Evolutionary conservation across 441 rosid genomes (phyloP), one percentile per base, ranked within the genome.

Genomic region (Pelargonium fulgidum): DNA sequence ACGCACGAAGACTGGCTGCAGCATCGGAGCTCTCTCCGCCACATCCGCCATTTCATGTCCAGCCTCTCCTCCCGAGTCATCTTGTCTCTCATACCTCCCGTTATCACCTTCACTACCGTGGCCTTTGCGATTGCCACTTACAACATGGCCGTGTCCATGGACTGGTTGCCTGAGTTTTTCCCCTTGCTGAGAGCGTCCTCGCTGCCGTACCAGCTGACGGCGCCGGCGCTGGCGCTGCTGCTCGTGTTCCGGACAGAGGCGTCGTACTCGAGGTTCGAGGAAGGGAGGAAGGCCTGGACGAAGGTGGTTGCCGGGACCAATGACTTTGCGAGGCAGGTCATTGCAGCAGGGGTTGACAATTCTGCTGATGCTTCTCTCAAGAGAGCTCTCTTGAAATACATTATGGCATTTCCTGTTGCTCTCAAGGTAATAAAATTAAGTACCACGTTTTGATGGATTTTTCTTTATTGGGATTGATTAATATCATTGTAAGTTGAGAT

Each of bases 231-330:
- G 70, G 98, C 98, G 0, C 82, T 91, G 72, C 84, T 93, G 77
- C 73, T 93, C 62, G 98, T 91, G 70, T 93, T 93, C 64, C 78
- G 97, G 72, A 93, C 96, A 9, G 96, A 93, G 78, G 96, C 98
- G n/a, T 89, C 97, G 33, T 93, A 90, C 80, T 89, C 97, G 2
- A 81, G 98, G 83, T 91, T 75, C 54, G 96, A 84, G 75, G 89
- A 88, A 75, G 98, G 98, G 54, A 85, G 82, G 69, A 87, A 86
- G 70, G 89, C 95, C 22, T 93, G 97, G 98, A 86, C 87, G 64
- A 84, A 84, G 82, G 79, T 93, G 12, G 72, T 93, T 69, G 82
- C 90, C 0, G 82, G 86, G 65, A 76, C 88, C 7, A 79, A 86
- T 83, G 97, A 91, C 9, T 85, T 93, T 14, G 92, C 92, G 0